Base-by-base conservation (phyloP, 192 early-diverging fungal genomes). In the Backusella mclennaniae region DNA sequence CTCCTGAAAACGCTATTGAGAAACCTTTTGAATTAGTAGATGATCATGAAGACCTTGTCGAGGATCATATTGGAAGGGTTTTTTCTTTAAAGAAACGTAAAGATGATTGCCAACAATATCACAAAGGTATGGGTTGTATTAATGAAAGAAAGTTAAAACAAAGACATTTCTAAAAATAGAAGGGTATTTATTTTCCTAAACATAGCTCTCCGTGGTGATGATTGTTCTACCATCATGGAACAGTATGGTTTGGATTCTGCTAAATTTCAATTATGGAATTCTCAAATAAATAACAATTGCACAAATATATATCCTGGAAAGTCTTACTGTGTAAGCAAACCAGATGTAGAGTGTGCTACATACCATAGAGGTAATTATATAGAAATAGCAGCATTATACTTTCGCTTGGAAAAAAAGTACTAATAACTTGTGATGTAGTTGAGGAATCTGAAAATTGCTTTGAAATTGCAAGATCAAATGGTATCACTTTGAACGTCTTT, bases 241-340 rank as follows among this genome's bases (percentile, higher is more conserved):
- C 44, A 68, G 3, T 77, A 75, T 41, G 59, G 59, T 6, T 35
- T 82, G 21, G 29, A 49, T 46, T 23, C 67, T 26, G 21, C 8
- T 12, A 31, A 72, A 38, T 71, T 82, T 35, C 71, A 53, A 39
- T 66, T 46, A 19, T 74, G 66, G 67, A 81, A 81, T 36, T 19
- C 53, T 44, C 76, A 74, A 41, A 5, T 81, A n/a, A 75, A 81
- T 26, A 36, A 6, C 26, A 36, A 81, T 49, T 81, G 80, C 41
- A 71, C 76, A 14, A 81, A 81, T 33, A 38, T 81, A 12, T 67
- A 71, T 17, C 26, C 69, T 46, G 71, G 69, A 38, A 77, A 82
- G 63, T 35, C 59, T 21, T 82, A 82, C 53, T 79, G 77, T 69
- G 73, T 79, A 15, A 35, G 14, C 11, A 35, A 67, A 39, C 35